These are phyloP conservation scores for Ophiostoma himal-ulmi DNA, from an alignment of 2,329 filamentous ascomycete genomes.

Conservation along the genomic window DNA sequence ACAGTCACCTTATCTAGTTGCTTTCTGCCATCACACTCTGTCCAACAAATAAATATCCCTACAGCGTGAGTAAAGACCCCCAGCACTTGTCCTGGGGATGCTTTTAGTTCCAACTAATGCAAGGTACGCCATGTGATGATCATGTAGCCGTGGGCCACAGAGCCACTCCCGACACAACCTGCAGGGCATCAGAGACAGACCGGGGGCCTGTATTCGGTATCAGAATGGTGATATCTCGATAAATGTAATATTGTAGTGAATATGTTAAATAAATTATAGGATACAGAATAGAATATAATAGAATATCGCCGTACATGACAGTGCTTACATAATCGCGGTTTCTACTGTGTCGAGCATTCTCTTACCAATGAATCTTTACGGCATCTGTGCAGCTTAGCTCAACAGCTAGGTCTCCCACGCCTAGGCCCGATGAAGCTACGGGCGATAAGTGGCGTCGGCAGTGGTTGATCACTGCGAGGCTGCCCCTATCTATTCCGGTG, in stretches of 20 bases:
- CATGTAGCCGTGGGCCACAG: background rate
- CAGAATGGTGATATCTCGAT: no score
- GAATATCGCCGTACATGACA: no score
- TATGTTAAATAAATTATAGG: background rate
- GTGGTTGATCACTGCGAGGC: slow-evolving; percentile 20
- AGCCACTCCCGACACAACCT: slow-evolving; percentile 6
- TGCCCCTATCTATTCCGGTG: background rate
- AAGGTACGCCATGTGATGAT: slow-evolving; percentile 17
- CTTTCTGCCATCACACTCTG: no score
- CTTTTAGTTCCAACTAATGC: slow-evolving; percentile 15
- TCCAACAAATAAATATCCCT: background rate
- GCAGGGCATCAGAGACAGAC: background rate
- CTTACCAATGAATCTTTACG: background rate
- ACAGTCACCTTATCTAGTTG: no score
- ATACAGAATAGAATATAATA: no score
- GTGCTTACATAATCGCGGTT: background rate
- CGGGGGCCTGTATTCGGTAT: background rate
- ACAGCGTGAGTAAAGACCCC: background rate
- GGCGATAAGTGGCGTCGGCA: slow-evolving; percentile 20
- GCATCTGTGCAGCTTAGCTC: background rate
- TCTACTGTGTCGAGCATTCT: no score
- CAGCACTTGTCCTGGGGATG: background rate
- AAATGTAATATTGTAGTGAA: background rate
- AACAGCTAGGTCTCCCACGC: slow-evolving; percentile 9
- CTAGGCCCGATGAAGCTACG: slow-evolving; percentile 25